Evolutionary conservation across 2,329 filamentous ascomycete species (phyloP), one percentile per base, ranked within the genome.

Genomic region (Teratosphaeria zuluensis): DNA sequence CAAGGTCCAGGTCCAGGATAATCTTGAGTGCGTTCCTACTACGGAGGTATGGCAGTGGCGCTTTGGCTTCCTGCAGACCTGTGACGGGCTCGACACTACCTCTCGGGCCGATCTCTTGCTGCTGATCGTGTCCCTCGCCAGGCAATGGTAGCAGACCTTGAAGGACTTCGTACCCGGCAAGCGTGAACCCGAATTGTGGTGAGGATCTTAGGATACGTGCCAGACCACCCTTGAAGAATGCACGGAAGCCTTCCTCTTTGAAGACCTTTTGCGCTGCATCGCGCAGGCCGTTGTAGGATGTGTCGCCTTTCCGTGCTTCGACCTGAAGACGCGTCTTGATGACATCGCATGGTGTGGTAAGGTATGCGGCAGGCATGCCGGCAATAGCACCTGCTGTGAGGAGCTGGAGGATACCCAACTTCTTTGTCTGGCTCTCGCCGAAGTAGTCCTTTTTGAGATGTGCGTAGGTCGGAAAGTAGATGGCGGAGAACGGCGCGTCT

Each of bases 301-400:
- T 87, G 69, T 99, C 92, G 63, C 94, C 94, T 80, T 97, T 97
- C 64, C 94, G 88, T 24, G 92, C 92, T 76, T 99, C 94, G 60
- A 99, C 94, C 75, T 99, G 94, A 61, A 99, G 82, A 73, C 94
- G 88, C 2, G 94, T 99, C 82, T 99, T 99, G 86, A 99, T 97
- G 62, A 99, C 94, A 71, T 99, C 94, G 78, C 89, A 96, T 0
- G 94, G 94, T 1, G 94, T 99, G 28, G 94, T 99, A 62, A 99
- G 81, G 78, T 99, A 99, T 12, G 78, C 78, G 16, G 78, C 77
- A 12, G 78, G 78, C 78, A 80, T 80, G 69, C 78, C 78, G 12
- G 78, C 78, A 55, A 99, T 96, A 60, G 94, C 94, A 78, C 94
- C 94, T 7, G 94, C 91, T 21, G 90, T 94, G 62, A 99, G 82